Evolutionary conservation across 805 yeast genomes (phyloP).

Genomic region (Kazachstania martiniae): DNA sequence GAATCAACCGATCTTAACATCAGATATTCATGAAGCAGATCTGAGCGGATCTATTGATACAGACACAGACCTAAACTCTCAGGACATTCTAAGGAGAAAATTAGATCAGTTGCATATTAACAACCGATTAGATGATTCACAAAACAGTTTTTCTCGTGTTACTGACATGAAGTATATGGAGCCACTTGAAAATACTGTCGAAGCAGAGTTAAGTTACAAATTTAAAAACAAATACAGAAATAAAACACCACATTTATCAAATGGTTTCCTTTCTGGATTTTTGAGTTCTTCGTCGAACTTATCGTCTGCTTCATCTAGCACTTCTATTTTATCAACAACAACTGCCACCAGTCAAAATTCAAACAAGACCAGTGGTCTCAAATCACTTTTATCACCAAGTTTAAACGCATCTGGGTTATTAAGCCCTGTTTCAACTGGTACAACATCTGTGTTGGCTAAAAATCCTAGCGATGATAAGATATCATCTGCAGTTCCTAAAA

Average conservation of each 20-base stretch:
- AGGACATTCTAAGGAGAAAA: conserved; percentile 20
- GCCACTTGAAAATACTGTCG: conserved; percentile 10
- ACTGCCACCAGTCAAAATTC: not conserved
- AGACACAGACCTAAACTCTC: conserved; percentile 13
- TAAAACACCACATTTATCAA: conserved; percentile 7
- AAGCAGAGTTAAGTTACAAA: conserved; percentile 22
- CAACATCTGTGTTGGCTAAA: too few relatives aligned
- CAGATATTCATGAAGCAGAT: conserved; percentile 21
- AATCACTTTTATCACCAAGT: not conserved
- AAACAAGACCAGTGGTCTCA: not conserved
- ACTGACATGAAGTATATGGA: conserved; percentile 8
- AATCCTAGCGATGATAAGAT: not conserved
- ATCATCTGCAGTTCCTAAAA: conserved; percentile 9
- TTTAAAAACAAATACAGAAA: conserved; percentile 13
- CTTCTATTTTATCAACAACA: conserved; percentile 1
- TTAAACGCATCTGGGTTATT: not conserved
- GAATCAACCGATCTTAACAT: conserved; percentile 15
- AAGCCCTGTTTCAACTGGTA: too few relatives aligned
- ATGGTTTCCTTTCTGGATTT: conserved; percentile 21
- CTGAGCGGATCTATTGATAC: conserved; percentile 19
- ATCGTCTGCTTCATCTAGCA: conserved; percentile 5
- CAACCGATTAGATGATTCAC: conserved; percentile 11
- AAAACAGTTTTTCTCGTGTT: conserved; percentile 3
- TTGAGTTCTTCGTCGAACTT: too few relatives aligned
- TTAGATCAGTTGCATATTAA: conserved; percentile 22